phyloP scores from a whole-genome alignment of 1,284 basidiomycete genomes.

The Inonotus hispidus region DNA sequence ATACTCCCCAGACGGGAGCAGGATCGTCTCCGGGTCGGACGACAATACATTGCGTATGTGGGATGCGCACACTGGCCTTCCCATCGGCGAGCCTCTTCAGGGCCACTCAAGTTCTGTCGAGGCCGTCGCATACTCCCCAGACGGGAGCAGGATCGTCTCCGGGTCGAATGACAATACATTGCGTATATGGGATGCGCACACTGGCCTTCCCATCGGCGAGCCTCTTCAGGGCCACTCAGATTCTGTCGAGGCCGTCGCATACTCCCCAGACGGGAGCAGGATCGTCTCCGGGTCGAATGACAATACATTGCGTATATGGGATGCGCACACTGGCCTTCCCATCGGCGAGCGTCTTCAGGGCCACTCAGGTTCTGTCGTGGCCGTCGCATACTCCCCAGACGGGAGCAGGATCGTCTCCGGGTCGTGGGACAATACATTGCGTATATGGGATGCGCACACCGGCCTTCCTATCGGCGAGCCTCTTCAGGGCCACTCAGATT shows the following conservation, averaged over 20 bases:
- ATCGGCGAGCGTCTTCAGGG: conserved; percentile 1
- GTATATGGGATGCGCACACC: conserved; percentile 20
- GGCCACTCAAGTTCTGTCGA: not conserved
- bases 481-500: conserved; percentile 12
- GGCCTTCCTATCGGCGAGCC: conserved; percentile 4
- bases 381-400: conserved; percentile 19
- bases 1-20: not conserved
- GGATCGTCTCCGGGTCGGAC: conserved; percentile 13
- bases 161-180: not conserved
- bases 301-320: not conserved
- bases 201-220: not conserved
- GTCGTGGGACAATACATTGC: conserved; percentile 11
- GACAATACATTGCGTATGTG: conserved; percentile 12
- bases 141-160: conserved; percentile 4
- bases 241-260: not conserved
- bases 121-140: conserved; percentile 1
- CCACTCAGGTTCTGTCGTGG: conserved; percentile 7
- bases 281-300: conserved; percentile 2
- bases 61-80: conserved; percentile 3
- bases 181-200: conserved; percentile 4
- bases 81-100: not conserved
- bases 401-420: conserved; percentile 19
- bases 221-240: too few relatives aligned
- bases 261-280: not conserved
- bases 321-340: not conserved